phyloP scores from a whole-genome alignment of 2,329 filamentous ascomycete species.

The Furcasterigmium furcatum region DNA sequence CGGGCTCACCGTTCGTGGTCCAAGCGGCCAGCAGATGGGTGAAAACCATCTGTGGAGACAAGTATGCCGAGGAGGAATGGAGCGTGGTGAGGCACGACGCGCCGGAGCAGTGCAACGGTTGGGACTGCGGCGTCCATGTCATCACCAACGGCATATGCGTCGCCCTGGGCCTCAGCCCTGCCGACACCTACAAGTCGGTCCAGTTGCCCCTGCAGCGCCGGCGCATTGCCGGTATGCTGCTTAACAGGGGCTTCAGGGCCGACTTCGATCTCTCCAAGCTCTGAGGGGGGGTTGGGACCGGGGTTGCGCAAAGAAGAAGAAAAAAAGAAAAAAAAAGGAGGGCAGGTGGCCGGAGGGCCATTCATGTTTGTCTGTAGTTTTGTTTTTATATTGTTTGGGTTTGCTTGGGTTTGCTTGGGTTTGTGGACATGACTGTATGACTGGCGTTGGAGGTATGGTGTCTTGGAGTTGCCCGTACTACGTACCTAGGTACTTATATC shows the following conservation, averaged over 20 bases:
- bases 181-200: slow-evolving; percentile 41
- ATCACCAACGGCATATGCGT: slow-evolving; percentile 69
- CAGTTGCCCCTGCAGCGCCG: slow-evolving; percentile 59
- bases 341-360: no score
- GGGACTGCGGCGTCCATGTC: slow-evolving; percentile 76
- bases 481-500: no score
- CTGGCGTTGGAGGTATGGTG: no score
- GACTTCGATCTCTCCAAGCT: slow-evolving; percentile 50
- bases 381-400: no score
- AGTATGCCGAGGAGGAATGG: slow-evolving; percentile 60
- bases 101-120: slow-evolving; percentile 60
- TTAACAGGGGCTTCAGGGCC: slow-evolving; percentile 64
- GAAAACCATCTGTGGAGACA: slow-evolving; percentile 22
- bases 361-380: no score
- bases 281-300: slow-evolving; percentile 11
- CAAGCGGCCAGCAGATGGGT: slow-evolving; percentile 46
- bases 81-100: slow-evolving; percentile 43
- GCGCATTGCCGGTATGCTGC: slow-evolving; percentile 60
- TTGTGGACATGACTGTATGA: no score
- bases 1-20: slow-evolving; percentile 51
- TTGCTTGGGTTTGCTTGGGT: no score
- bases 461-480: no score
- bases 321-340: neutral
- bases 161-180: slow-evolving; percentile 48
- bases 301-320: slow-evolving; percentile 11